Percentiles rank a stretch among this genome's conserved stretches.
phyloP scores from a whole-genome alignment of 176 grass and related monocot genomes.

The Eragrostis curvula region DNA sequence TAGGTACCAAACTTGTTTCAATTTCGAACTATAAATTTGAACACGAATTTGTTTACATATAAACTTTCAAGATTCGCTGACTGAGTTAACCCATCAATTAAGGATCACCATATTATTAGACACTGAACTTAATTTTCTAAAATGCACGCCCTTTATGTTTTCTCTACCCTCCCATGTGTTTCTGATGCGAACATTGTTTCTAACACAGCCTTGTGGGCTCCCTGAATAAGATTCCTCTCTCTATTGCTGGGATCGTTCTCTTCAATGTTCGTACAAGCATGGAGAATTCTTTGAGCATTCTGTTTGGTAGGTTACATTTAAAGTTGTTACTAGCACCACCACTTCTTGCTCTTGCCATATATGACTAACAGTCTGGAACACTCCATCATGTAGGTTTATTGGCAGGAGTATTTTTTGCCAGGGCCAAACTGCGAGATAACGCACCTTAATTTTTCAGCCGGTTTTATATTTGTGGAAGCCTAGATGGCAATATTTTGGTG shows the following conservation, averaged over 20 bases:
- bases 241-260: constrained; percentile 75
- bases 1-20: constrained; percentile 52
- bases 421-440: constrained; percentile 71
- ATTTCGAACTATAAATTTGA: background rate
- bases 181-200: constrained; percentile 32
- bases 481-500: background rate
- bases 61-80: background rate
- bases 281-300: constrained; percentile 75
- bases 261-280: constrained; percentile 90
- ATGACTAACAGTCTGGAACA: background rate
- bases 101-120: background rate
- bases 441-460: constrained; percentile 33
- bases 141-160: background rate
- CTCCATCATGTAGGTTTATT: constrained; percentile 58
- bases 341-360: background rate
- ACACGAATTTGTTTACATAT: background rate
- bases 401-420: constrained; percentile 87
- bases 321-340: background rate
- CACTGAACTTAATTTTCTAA: background rate
- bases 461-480: constrained; percentile 21
- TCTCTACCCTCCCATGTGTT: background rate
- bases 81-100: background rate
- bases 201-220: constrained; percentile 85
- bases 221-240: constrained; percentile 97
- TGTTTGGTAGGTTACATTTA: constrained; percentile 69